These are phyloP conservation scores for Magnolia officinalis DNA, from an alignment of 164 flowering plant genomes.

Conservation along the genomic window DNA sequence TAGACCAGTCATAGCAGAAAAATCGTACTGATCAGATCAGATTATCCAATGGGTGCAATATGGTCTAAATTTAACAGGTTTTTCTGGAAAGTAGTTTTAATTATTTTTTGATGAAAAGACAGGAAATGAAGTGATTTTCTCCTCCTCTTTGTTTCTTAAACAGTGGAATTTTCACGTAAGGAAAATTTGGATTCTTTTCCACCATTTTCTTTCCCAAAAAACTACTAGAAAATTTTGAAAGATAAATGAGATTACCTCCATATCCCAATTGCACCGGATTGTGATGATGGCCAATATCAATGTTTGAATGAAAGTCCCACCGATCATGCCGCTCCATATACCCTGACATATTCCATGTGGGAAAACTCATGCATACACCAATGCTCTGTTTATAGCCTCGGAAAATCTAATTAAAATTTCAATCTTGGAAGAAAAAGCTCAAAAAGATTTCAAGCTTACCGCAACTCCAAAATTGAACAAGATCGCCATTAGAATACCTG, in stretches of 20 bases:
- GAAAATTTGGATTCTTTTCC: no score
- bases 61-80: no score
- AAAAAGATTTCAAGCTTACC: slow-evolving; percentile 26
- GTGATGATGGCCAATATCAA: slow-evolving; percentile 46
- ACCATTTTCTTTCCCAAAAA: not conserved
- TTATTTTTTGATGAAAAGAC: no score
- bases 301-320: slow-evolving; percentile 68
- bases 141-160: no score
- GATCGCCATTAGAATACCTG: slow-evolving; percentile 46
- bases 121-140: no score
- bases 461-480: slow-evolving; percentile 35
- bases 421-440: no score
- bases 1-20: no score
- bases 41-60: no score
- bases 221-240: not conserved
- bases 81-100: no score
- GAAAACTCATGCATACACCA: not conserved
- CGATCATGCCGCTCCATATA: slow-evolving; percentile 80
- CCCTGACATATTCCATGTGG: slow-evolving; percentile 35
- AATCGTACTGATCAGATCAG: no score
- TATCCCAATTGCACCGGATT: slow-evolving; percentile 61
- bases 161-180: no score
- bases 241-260: slow-evolving; percentile 38
- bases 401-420: not conserved
- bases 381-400: no score